Evolutionary conservation across 352 stramenopile genomes (phyloP), one percentile per base, ranked within the genome.

Genomic region (Phytophthora pinifolia): DNA sequence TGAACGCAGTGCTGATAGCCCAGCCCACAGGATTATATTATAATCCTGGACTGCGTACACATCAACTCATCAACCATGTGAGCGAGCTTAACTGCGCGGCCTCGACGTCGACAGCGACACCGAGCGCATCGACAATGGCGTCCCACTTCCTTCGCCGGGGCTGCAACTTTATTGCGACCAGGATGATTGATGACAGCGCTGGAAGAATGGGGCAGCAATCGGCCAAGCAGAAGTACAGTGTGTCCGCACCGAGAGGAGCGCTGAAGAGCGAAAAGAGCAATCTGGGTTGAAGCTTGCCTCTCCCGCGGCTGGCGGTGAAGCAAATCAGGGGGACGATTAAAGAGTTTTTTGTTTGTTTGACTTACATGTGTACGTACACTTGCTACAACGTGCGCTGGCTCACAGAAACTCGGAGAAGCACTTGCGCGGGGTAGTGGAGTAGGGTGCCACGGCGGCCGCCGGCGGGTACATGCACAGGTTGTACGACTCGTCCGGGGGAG

Each of bases 401-500:
- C 17, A 44, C 37, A 44, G 27, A 41, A 72, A 74, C 54, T 79
- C 70, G 25, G 39, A 13, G 27, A 72, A 71, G 54, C 51, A 59
- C 46, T 66, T 71, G 54, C 45, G 59, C 46, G 48, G 15, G 51
- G 35, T 68, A 38, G 54, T 31, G 32, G 58, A 37, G 35, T 31
- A 64, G 12, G 66, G 57, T 9, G 51, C 17, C 30, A 65, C 54
- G 32, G 36, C 33, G 3, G 38, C 29, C 20, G 54, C 33, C 17
- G 50, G 29, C 38, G 69, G 54, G 49, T 80, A 80, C 67, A 70
- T 70, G 58, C 42, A 64, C 59, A 64, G 22, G 22, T 27, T 60
- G 62, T 77, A 79, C 15, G 49, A 43, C 14, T 76, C 68, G 31
- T 83, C 74, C 9, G 55, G 46, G 6, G 69, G 62, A 18, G 74